These are phyloP conservation scores for Casuarina equisetifolia DNA, from an alignment of 306 rosid species.

Conservation along the genomic window DNA sequence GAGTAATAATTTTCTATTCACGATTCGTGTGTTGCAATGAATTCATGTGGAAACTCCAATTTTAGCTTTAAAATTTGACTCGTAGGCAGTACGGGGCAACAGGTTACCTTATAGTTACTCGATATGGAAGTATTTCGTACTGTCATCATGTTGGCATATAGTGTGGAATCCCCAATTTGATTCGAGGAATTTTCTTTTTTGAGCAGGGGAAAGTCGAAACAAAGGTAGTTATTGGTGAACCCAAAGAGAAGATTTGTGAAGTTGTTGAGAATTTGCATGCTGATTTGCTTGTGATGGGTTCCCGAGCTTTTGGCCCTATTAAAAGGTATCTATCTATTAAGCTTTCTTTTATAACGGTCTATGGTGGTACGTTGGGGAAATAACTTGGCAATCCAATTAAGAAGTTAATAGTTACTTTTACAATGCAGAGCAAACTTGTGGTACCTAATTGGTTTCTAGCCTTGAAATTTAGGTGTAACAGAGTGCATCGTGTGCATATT, in stretches of 20 bases:
- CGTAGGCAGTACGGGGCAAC: neutral
- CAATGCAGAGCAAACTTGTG: neutral
- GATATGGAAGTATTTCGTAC: neutral
- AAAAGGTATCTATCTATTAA: constrained; percentile 54
- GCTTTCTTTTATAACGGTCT: neutral
- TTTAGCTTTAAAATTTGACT: neutral
- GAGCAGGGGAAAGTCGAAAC: constrained; percentile 53
- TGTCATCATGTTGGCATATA: neutral
- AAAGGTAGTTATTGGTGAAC: constrained; percentile 76
- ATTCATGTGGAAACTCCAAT: neutral
- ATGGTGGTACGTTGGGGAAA: neutral
- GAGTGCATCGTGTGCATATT: neutral
- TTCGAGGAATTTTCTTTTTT: constrained; percentile 1
- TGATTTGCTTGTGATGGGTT: constrained; percentile 88
- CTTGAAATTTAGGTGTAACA: neutral
- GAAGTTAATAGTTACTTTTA: neutral
- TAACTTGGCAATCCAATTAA: neutral
- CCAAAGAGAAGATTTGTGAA: constrained; percentile 91
- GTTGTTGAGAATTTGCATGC: constrained; percentile 59
- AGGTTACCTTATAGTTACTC: neutral
- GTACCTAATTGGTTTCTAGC: neutral
- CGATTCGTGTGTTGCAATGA: neutral
- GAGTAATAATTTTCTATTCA: neutral
- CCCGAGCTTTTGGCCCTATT: constrained; percentile 77
- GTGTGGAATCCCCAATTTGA: neutral